Base-by-base conservation (phyloP, 2,329 filamentous ascomycete genomes). In the Aspergillus floridensis region DNA sequence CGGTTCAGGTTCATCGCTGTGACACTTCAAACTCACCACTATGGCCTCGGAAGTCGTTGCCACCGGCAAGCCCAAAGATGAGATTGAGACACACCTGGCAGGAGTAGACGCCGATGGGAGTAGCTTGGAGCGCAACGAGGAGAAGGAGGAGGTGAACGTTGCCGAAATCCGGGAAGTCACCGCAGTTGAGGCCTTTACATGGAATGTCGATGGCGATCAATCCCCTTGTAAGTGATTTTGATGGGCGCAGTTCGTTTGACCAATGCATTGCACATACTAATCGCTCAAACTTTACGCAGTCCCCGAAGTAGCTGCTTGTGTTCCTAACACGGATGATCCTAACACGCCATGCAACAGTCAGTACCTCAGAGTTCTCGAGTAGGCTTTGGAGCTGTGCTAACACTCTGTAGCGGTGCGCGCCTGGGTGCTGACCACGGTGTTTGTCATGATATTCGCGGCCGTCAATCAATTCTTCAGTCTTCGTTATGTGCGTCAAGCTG, bases 181-280 rank as follows among this genome's bases (percentile, higher is more conserved):
- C 1, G 72, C 73, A 2, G 67, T 66, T 1, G 73, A 76, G 57
- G 73, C 73, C 6, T 74, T 76, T 56, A 70, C 70, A 47, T 76
- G 73, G 72, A 73, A 70, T 58, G 73, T 76, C 12, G 70, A 74
- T 24, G 73, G 73, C 14, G 73, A 76, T 38, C 70, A 76, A 61
- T 76, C 73, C 19, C 73, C 73, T 22, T 75, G 73, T 76, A 59
- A 54, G 71, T 21, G 16, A 7, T 5, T 16, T 29, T 47, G 35
- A 16, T 21, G 16, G 16, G 38, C 59, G 11, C 26, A 2, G 2
- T 29, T 29, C 26, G 7, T 29, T 29, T 16, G 41, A 22, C 47
- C 5, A 53, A 4, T 31, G 31, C 12, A 57, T 12, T 21, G 35
- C 4, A n/a, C 14, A 24, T 12, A 10, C 19, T 12, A 19, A 48